Base-by-base conservation (phyloP, 148 eudicot genomes). In the Rhododendron ovatum region DNA sequence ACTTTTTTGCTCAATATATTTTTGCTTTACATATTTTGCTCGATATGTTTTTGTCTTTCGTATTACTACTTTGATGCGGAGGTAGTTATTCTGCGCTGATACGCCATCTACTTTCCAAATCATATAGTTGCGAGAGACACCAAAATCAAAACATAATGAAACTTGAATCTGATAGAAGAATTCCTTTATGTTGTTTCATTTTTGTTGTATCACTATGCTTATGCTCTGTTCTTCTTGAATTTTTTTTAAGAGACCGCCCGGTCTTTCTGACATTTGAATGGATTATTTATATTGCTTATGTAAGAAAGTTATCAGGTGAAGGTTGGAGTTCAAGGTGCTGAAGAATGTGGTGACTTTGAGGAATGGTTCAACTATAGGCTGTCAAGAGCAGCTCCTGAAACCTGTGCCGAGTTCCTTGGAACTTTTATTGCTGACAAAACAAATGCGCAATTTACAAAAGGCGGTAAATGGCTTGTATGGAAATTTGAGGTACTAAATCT, bases 281-380 rank as follows among this genome's bases (percentile, higher is more conserved):
- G 37, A 12, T 26, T 84, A 73, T 84, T 47, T 33, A 26, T 20
- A 50, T 76, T 84, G 53, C 50, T 37, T 51, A 82, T 61, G 33
- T 61, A 79, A 13, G 82, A 24, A 55, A 47, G 69, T 76, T 69
- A 86, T 55, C 88, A 96, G 99, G 98, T 96, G 41, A 96, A 96
- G 88, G 57, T 94, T 89, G 99, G 98, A 76, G 99, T 96, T 83
- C 74, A 90, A 89, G 99, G 99, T 85, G 99, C 99, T 69, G 91
- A 89, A 83, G 99, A 96, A 88, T 93, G 98, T 92, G 99, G 95
- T 63, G 99, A 96, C 1, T 92, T 93, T 85, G 99, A 96, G 86
- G 99, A 96, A 84, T 96, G 99, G 99, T 96, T 96, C 86, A 96
- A 96, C 78, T 95, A 95, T 93, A 93, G 99, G 92, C 90, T 96